Base-by-base conservation (phyloP, 441 rosid genomes). In the Manihot esculenta region DNA sequence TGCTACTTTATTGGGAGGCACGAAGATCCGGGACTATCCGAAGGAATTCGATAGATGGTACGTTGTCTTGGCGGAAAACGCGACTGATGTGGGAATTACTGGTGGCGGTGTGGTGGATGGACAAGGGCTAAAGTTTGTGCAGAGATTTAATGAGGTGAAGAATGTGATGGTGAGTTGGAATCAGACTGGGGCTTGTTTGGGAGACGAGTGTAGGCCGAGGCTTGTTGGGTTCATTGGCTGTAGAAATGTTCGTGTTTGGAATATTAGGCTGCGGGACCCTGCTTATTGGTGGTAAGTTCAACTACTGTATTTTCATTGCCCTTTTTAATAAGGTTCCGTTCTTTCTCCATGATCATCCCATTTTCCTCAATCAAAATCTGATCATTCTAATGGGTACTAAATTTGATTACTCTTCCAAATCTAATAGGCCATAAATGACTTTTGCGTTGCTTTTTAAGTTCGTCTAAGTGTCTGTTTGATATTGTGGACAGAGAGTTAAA, bases 121-220 rank as follows among this genome's bases (percentile, higher is more conserved):
- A 7, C 97, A 94, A 67, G 95, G 91, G 64, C 68, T 81, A 74
- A 77, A 75, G 69, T 93, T 89, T 51, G 98, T 93, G 74, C 78
- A 69, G 83, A 84, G 79, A 65, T 86, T 87, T 56, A 76, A 80
- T 15, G 79, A 81, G 79, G 82, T 79, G 77, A 89, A 93, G 84
- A 91, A 91, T 76, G 89, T 91, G 77, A 89, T 88, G 97, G 92
- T 91, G 79, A 91, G 97, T 68, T 93, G 97, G 96, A 91, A 91
- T 62, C 57, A 69, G 26, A 89, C 89, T 0, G 91, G 97, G 20
- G 88, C 86, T 72, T 93, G 98, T 70, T 69, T 71, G 23, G 98
- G 94, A 10, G 94, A 91, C 64, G 96, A 91, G 84, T 87, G 93
- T 15, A 76, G 98, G 72, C 98, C 96, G 0, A 78, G 93, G 45